These are phyloP conservation scores for Bruguiera gymnorhiza DNA, from an alignment of 345 rosid genomes.

Conservation along the genomic window DNA sequence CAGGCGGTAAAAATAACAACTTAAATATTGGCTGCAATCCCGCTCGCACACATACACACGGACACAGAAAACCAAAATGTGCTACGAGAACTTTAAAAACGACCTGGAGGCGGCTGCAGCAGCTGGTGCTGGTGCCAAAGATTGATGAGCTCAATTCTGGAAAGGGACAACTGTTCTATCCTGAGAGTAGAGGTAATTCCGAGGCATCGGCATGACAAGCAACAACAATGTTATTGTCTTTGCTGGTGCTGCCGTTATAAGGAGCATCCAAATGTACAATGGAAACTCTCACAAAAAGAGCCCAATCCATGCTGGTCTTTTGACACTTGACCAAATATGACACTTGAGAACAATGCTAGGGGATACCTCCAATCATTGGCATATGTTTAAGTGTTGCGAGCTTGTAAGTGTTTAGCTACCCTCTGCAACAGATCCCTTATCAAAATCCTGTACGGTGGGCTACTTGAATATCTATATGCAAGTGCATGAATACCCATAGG, in stretches of 20 bases:
- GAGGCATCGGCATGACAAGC: background rate
- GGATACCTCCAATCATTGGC: constrained; percentile 10
- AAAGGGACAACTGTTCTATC: background rate
- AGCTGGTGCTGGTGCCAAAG: background rate
- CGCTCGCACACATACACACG: too few relatives aligned
- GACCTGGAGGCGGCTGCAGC: background rate
- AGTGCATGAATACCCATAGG: background rate
- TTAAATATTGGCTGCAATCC: too few relatives aligned
- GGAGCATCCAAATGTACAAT: background rate
- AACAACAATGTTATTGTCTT: background rate
- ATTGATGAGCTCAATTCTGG: background rate
- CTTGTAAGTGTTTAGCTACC: background rate
- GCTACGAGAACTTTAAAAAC: too few relatives aligned
- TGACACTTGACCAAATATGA: background rate
- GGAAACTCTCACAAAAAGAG: background rate
- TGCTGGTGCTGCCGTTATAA: background rate
- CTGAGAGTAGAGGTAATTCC: background rate
- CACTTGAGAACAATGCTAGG: background rate
- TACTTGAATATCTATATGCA: too few relatives aligned
- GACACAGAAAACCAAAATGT: too few relatives aligned
- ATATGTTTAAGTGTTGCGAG: background rate
- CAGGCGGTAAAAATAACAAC: too few relatives aligned
- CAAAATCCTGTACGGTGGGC: background rate
- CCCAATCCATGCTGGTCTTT: background rate
- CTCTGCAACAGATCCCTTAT: background rate